These are phyloP conservation scores for Echeveria elegans DNA, from an alignment of 164 flowering plant species.

Conservation along the genomic window DNA sequence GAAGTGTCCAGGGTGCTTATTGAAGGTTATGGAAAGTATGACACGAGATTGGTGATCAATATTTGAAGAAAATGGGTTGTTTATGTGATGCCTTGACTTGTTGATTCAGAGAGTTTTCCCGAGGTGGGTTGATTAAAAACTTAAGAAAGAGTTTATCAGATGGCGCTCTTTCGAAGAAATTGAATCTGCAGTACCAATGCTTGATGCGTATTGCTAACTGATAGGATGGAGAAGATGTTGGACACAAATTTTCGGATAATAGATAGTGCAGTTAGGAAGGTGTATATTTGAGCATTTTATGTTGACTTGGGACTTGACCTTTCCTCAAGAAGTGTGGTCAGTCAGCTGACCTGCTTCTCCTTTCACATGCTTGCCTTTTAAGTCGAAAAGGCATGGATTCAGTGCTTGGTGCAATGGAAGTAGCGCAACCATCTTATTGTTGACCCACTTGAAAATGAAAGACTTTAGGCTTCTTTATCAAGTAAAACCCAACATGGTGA, in stretches of 20 bases:
- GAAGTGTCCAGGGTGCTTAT: constrained; percentile 44
- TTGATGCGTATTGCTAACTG: constrained; percentile 47
- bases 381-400: constrained; percentile 48
- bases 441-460: constrained; percentile 48
- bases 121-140: constrained; percentile 40
- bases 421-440: constrained; percentile 34
- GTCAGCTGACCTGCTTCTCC: constrained; percentile 46
- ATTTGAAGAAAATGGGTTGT: constrained; percentile 50
- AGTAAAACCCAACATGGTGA: constrained; percentile 47
- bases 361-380: constrained; percentile 45
- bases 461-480: constrained; percentile 27
- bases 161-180: constrained; percentile 23
- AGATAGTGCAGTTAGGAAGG: constrained; percentile 37
- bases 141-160: constrained; percentile 39
- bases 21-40: constrained; percentile 38
- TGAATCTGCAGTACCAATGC: constrained; percentile 45
- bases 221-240: constrained; percentile 44
- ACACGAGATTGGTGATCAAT: constrained; percentile 42
- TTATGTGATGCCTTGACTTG: constrained; percentile 37
- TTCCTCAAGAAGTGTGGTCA: too few species aligned
- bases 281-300: constrained; percentile 39
- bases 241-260: constrained; percentile 20
- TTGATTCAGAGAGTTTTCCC: constrained; percentile 41
- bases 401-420: constrained; percentile 35
- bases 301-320: constrained; percentile 44